Evolutionary conservation across 2,329 filamentous ascomycete species (phyloP), one percentile per base, ranked within the genome.

Genomic region (Fusarium sp.): DNA sequence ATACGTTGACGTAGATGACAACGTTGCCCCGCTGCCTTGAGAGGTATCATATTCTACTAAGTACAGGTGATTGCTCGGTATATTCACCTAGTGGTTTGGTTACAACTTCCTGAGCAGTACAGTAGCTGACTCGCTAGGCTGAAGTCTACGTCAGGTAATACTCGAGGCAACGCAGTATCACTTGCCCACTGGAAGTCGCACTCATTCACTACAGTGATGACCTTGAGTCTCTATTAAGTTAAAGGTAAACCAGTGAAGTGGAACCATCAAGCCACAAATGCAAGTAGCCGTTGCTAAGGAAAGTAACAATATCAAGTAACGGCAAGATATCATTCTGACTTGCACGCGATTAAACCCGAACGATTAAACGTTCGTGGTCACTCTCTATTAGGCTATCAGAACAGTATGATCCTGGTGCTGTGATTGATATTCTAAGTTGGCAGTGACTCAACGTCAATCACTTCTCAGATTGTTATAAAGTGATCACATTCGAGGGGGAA

Each of bases 231-330:
- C 20, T 42, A 42, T 47, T n/a, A 37, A 37, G 34, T 37, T 52
- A 46, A 51, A 66, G 57, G 20, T 49, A 46, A 51, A 46, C 61
- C 46, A 70, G 29, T 40, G 56, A 70, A 46, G 54, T 69, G 45
- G 30, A 57, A 54, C 61, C 45, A 70, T 54, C 57, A 63, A 48
- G 58, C 67, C 58, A 68, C 63, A 55, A 56, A 64, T 67, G 57
- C 42, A 55, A 48, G 53, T 63, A 30, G 49, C 54, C 62, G 45
- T 24, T 46, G 48, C 49, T 37, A 18, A 53, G 37, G 25, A 47
- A 29, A 42, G 29, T 20, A 55, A 48, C 52, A 41, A 42, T 27
- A 27, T 52, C 37, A 22, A 45, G n/a, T 42, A 47, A 44, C 24
- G 20, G 34, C 34, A 29, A 46, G 25, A 52, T 49, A 57, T 49